Conservation (phyloP, 208 protist species). For the Trypanosoma lewisi region DNA sequence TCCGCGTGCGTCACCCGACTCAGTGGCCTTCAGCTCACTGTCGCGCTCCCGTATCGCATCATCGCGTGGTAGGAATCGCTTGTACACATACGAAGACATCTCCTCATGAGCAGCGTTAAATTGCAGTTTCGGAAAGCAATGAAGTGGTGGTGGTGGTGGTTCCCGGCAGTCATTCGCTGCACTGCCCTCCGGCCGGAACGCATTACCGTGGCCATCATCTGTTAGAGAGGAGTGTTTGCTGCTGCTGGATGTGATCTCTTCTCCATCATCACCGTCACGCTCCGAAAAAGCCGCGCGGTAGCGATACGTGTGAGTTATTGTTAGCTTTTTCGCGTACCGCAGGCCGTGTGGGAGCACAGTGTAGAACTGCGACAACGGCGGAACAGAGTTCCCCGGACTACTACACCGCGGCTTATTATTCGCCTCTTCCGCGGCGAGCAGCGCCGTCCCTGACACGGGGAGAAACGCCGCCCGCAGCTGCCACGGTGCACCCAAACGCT, state of each 20-base stretch:
- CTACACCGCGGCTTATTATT: background rate
- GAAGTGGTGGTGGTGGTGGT: background rate
- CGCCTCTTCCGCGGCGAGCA: constrained; percentile 35
- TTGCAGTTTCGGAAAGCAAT: constrained; percentile 3
- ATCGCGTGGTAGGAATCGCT: constrained; percentile 27
- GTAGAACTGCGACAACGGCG: constrained; percentile 9
- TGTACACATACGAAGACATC: constrained; percentile 45
- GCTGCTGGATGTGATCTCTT: background rate
- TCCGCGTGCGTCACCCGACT: background rate
- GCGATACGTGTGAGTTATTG: constrained; percentile 50
- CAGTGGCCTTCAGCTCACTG: background rate
- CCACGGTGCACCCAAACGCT: background rate
- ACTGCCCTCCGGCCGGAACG: background rate
- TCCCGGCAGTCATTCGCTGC: background rate
- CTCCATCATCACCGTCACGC: constrained; percentile 1
- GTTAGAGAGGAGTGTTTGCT: background rate
- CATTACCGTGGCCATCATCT: too few relatives aligned
- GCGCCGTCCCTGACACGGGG: constrained; percentile 47
- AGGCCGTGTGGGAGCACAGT: constrained; percentile 29
- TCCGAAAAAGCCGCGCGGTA: constrained; percentile 37
- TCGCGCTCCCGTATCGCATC: background rate
- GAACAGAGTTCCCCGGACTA: background rate
- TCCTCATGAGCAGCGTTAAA: constrained; percentile 16
- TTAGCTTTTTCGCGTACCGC: constrained; percentile 25
- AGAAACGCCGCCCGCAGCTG: constrained; percentile 32